Percentiles rank a stretch among this genome's conserved stretches.
These are phyloP conservation scores for Xylaria sp. DNA, from an alignment of 2,329 filamentous ascomycete genomes.

Conservation along the genomic window DNA sequence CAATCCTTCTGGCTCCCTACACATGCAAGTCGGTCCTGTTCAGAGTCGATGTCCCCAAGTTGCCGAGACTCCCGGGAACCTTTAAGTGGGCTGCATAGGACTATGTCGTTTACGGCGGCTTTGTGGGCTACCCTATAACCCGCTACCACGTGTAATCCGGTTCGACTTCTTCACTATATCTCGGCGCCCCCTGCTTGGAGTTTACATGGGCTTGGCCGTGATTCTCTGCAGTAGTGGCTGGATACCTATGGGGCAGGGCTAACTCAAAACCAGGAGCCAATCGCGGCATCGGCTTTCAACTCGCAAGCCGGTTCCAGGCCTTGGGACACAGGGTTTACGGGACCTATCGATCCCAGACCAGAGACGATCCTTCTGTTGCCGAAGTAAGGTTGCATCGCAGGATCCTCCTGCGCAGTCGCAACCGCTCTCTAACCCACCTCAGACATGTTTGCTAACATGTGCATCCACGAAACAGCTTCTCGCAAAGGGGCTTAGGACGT, in stretches of 20 bases:
- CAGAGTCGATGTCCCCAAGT: too few species aligned
- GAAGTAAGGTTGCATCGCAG: background rate
- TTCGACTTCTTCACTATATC: too few species aligned
- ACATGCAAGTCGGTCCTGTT: too few species aligned
- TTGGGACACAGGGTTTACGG: slow-evolving; percentile 29
- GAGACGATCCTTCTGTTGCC: slow-evolving; percentile 1
- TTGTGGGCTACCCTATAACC: too few species aligned
- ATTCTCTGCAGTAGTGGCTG: background rate
- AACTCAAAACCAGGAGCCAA: slow-evolving; percentile 44
- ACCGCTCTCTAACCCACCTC: background rate
- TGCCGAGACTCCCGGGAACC: too few species aligned
- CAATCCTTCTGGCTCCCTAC: too few species aligned
- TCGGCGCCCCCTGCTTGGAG: too few species aligned
- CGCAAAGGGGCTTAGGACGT: slow-evolving; percentile 1
- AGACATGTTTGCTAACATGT: background rate
- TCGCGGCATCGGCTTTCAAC: slow-evolving; percentile 42
- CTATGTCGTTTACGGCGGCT: too few species aligned
- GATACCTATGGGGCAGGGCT: slow-evolving; percentile 33
- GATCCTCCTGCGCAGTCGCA: background rate
- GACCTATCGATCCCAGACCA: slow-evolving; percentile 3
- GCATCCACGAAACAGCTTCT: background rate
- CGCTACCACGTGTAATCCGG: too few species aligned
- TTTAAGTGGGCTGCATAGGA: too few species aligned
- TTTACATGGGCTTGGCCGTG: too few species aligned
- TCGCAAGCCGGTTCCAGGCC: slow-evolving; percentile 48